phyloP scores from a whole-genome alignment of 768 basidiomycete genomes.

The Pholiota microspora region DNA sequence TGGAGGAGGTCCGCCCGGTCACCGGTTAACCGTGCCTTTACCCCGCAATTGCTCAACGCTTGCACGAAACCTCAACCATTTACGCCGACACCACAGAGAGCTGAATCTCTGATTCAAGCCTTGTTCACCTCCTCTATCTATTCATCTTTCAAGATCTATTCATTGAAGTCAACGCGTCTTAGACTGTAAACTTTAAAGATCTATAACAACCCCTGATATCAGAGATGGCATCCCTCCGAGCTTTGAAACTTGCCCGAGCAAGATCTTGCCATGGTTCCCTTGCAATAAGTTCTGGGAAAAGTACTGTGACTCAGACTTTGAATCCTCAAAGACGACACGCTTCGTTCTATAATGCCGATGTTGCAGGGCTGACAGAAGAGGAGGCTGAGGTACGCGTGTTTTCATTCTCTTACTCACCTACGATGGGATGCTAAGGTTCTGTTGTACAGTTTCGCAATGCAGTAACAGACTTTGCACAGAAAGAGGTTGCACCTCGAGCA shows the following conservation, averaged over 20 bases:
- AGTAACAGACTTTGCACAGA: slow-evolving; percentile 75
- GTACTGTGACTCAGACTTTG: neutral
- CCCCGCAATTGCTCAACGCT: neutral
- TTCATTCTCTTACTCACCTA: neutral
- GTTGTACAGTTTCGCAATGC: slow-evolving; percentile 71
- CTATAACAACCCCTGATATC: neutral
- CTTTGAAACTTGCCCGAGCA: neutral
- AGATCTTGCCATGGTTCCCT: neutral
- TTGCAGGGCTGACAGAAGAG: slow-evolving; percentile 78
- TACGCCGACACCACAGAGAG: neutral
- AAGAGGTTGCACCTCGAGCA: slow-evolving; percentile 83
- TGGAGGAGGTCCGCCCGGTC: neutral
- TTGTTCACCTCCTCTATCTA: too few relatives aligned
- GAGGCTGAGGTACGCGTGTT: slow-evolving; percentile 66
- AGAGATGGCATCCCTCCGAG: slow-evolving; percentile 9
- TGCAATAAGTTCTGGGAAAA: neutral
- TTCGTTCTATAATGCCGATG: slow-evolving; percentile 68
- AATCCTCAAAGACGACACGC: slow-evolving; percentile 28
- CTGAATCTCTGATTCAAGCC: too few relatives aligned
- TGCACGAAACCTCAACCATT: neutral
- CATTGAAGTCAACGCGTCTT: too few relatives aligned
- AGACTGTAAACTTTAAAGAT: too few relatives aligned
- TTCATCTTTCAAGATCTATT: too few relatives aligned
- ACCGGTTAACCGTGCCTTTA: neutral
- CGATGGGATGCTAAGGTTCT: neutral